Base-by-base conservation (phyloP, 2,329 filamentous ascomycete genomes). In the Iodosphaeria phyllophila region DNA sequence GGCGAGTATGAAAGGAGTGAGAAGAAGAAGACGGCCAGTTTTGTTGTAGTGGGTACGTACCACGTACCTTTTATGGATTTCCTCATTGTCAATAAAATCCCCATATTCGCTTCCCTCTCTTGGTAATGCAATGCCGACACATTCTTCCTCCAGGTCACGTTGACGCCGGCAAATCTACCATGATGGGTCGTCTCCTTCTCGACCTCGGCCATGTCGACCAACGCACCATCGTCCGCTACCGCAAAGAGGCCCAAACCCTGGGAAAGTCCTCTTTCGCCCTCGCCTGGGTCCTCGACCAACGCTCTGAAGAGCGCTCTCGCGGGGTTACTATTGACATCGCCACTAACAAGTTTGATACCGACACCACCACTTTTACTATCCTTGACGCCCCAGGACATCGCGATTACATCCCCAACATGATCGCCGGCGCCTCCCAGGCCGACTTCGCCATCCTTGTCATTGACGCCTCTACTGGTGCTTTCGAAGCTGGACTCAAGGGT, bases 401-500 rank as follows among this genome's bases (percentile, higher is more conserved):
- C 31, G 89, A 98, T 45, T 98, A 95, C 43, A 83, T 98, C 12
- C 89, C 89, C 1, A 98, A 93, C 47, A 98, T 98, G 89, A 93
- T 98, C 45, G 86, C 86, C 3, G 89, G 89, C 9, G 83, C 86
- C 4, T 89, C 79, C 30, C 86, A 93, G 50, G 91, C 89, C 7
- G 89, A 98, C 46, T 89, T 95, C 48, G 89, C 84, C 0, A 76
- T 98, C 1, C 58, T 98, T 3, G 89, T 98, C 12, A 80, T 98
- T 31, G 89, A 98, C 45, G 77, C 86, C 4, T 75, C 77, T 29
- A 80, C 70, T 0, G 89, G 86, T 17, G 84, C 84, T 17, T 93
- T 95, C 35, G 89, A 98, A 46, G 83, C 82, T 4, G 91, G 89
- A 0, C 56, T 95, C 16, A 86, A 78, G 42, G 89, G 89, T 0